Evolutionary conservation across 495 filamentous ascomycete genomes (phyloP).

Genomic region (Xeromyces bisporus): DNA sequence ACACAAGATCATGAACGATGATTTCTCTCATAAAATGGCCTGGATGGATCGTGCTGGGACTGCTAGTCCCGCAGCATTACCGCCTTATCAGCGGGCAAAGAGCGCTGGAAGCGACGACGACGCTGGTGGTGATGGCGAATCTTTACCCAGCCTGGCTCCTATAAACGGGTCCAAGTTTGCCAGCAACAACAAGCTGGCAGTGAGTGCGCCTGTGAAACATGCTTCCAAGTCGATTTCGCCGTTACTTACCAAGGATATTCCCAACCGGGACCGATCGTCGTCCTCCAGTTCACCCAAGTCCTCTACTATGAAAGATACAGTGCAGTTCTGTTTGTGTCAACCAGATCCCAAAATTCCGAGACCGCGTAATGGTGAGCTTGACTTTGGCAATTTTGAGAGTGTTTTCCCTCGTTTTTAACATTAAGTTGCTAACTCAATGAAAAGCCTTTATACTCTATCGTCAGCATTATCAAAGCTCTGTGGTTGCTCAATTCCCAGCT

Average conservation of each 20-base stretch:
- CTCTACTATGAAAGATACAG: slow-evolving; percentile 16
- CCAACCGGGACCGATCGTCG: slow-evolving; percentile 13
- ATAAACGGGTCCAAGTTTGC: slow-evolving; percentile 12
- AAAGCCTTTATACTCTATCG: slow-evolving; percentile 95
- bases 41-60: not conserved
- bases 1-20: slow-evolving; percentile 35
- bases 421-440: not conserved
- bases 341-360: slow-evolving; percentile 85
- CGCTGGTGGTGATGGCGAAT: too few species aligned
- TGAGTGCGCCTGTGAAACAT: slow-evolving; percentile 5
- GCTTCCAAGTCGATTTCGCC: slow-evolving; percentile 4
- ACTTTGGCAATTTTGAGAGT: slow-evolving; percentile 1
- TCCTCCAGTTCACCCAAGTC: slow-evolving; percentile 20
- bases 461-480: slow-evolving; percentile 72
- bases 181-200: slow-evolving; percentile 8
- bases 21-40: slow-evolving; percentile 8
- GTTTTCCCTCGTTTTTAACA: slow-evolving; percentile 4
- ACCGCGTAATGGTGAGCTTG: slow-evolving; percentile 78
- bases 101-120: not conserved
- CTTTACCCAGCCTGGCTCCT: too few species aligned
- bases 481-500: slow-evolving; percentile 69
- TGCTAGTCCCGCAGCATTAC: not conserved
- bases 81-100: not conserved
- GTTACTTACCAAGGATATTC: slow-evolving; percentile 7
- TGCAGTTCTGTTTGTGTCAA: slow-evolving; percentile 79